These are phyloP conservation scores for Chlorella variabilis DNA, from an alignment of 163 green algal species.

Conservation along the genomic window DNA sequence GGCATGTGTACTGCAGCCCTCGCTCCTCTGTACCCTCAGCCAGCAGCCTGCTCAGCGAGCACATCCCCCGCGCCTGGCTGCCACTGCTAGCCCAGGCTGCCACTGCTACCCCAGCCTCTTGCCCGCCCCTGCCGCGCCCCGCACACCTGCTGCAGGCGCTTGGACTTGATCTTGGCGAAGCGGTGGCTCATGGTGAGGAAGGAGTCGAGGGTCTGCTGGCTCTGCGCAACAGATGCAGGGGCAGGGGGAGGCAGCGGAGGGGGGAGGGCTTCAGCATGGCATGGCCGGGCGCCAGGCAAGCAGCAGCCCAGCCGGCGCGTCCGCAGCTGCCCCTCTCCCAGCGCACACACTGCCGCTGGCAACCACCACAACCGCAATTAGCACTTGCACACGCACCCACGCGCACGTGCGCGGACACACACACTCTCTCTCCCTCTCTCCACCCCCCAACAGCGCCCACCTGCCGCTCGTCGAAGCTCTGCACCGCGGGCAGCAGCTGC, in stretches of 20 bases:
- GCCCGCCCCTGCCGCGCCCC: not conserved
- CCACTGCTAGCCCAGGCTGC: too few species aligned
- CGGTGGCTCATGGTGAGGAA: slow-evolving; percentile 82
- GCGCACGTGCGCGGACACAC: too few species aligned
- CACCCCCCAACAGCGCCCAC: slow-evolving; percentile 61
- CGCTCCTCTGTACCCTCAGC: too few species aligned
- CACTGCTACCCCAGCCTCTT: not conserved
- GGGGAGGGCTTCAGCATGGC: too few species aligned
- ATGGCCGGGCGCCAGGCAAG: not conserved
- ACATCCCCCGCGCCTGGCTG: too few species aligned
- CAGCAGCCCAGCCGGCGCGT: too few species aligned
- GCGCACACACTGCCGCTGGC: not conserved
- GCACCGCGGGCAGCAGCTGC: slow-evolving; percentile 81
- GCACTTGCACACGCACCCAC: too few species aligned
- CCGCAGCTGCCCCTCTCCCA: too few species aligned
- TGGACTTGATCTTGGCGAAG: slow-evolving; percentile 94
- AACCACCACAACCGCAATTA: too few species aligned
- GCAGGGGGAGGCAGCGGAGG: not conserved
- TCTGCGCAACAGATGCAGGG: slow-evolving; percentile 51
- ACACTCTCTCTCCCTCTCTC: too few species aligned
- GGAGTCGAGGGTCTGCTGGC: slow-evolving; percentile 80
- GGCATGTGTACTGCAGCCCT: too few species aligned
- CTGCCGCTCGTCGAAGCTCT: slow-evolving; percentile 41
- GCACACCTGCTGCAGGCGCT: slow-evolving; percentile 71
- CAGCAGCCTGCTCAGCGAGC: too few species aligned